These are phyloP conservation scores for Plantago elongata DNA, from an alignment of 257 asterid genomes.

Conservation along the genomic window DNA sequence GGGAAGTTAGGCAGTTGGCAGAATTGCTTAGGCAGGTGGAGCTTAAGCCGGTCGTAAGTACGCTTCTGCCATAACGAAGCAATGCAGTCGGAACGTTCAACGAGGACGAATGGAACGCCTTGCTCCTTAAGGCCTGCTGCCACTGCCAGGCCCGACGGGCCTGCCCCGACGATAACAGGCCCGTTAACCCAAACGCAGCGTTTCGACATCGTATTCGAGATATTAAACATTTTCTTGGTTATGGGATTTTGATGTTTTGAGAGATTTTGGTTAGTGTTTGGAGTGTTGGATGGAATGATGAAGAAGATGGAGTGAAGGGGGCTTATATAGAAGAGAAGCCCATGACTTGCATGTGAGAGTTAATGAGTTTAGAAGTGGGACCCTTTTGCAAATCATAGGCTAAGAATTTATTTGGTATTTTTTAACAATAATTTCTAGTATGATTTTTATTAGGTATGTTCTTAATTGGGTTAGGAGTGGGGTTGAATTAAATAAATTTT, in stretches of 20 bases:
- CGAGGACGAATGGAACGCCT: conserved; percentile 61
- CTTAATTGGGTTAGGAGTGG: conserved; percentile 18
- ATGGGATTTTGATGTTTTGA: neutral
- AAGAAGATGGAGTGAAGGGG: conserved; percentile 18
- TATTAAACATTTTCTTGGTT: conserved; percentile 45
- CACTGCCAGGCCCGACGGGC: conserved; percentile 92
- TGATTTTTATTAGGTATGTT: conserved; percentile 1
- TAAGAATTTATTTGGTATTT: conserved; percentile 19
- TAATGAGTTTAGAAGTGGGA: conserved; percentile 27
- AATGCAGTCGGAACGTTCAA: conserved; percentile 77
- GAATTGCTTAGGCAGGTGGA: conserved; percentile 76
- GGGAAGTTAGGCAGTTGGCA: conserved; percentile 70
- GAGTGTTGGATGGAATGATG: conserved; percentile 27
- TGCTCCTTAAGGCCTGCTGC: conserved; percentile 74
- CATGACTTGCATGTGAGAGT: conserved; percentile 44
- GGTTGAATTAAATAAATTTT: neutral
- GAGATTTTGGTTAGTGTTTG: neutral
- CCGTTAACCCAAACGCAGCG: conserved; percentile 88
- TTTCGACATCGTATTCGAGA: conserved; percentile 36
- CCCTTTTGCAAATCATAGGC: conserved; percentile 44
- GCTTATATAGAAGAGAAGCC: conserved; percentile 49
- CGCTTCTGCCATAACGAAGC: conserved; percentile 91
- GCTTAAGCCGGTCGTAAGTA: conserved; percentile 75
- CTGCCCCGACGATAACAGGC: conserved; percentile 83
- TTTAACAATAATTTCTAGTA: conserved; percentile 16